phyloP scores from a whole-genome alignment of 495 filamentous ascomycete genomes.

The Stereocaulon alpinum region DNA sequence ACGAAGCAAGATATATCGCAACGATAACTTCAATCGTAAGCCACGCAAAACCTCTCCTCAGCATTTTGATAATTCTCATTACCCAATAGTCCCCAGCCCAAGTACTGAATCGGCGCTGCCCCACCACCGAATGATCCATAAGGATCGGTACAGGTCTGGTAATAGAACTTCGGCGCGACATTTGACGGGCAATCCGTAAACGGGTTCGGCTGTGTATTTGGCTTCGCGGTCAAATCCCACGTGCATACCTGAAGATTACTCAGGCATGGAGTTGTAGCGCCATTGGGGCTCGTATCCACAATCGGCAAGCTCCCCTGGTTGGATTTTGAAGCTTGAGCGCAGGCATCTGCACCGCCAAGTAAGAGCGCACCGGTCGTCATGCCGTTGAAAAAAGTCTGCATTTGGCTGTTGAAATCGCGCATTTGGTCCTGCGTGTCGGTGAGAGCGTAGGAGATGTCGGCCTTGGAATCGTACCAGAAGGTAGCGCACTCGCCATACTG shows the following conservation, averaged over 20 bases:
- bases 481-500: slow-evolving; percentile 11
- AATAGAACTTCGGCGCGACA: background rate
- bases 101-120: background rate
- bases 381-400: slow-evolving; percentile 7
- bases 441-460: slow-evolving; percentile 9
- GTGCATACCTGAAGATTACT: slow-evolving; percentile 12
- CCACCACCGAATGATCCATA: background rate
- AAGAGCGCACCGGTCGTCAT: slow-evolving; percentile 4
- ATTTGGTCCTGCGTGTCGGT: slow-evolving; percentile 9
- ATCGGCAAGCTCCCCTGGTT: slow-evolving; percentile 12
- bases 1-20: too few species aligned
- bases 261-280: slow-evolving; percentile 8
- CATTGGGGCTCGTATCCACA: background rate
- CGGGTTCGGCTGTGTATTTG: background rate
- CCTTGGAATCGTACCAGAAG: slow-evolving; percentile 10
- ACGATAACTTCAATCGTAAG: background rate
- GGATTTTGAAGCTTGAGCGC: slow-evolving; percentile 12
- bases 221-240: slow-evolving; percentile 13
- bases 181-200: slow-evolving; percentile 12
- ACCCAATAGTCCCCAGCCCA: background rate
- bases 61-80: background rate
- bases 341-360: slow-evolving; percentile 7
- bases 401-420: slow-evolving; percentile 7
- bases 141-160: background rate
- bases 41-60: background rate